These are phyloP conservation scores for Setaria viridis DNA, from an alignment of 202 grass and related monocot genomes.

Conservation along the genomic window DNA sequence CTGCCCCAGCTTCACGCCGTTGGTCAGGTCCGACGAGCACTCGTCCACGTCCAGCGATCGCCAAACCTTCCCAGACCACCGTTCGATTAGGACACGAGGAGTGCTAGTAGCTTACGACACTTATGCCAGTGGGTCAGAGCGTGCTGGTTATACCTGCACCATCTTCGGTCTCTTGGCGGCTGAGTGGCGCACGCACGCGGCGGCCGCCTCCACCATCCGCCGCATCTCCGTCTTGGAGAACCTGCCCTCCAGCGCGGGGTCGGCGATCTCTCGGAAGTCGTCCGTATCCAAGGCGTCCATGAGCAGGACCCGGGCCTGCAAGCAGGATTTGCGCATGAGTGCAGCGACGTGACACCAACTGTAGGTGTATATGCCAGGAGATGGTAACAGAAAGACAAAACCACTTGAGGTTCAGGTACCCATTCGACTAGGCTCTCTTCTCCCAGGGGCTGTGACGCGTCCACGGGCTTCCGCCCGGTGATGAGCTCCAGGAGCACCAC, in stretches of 20 bases:
- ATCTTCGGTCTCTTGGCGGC: slow-evolving; percentile 69
- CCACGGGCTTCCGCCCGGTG: slow-evolving; percentile 82
- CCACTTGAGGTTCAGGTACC: slow-evolving; percentile 36
- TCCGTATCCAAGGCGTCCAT: slow-evolving; percentile 60
- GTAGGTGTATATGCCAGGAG: too few species aligned
- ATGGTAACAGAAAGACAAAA: too few species aligned
- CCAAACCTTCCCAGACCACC: slow-evolving; percentile 54
- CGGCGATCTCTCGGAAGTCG: slow-evolving; percentile 60
- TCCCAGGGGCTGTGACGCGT: slow-evolving; percentile 59
- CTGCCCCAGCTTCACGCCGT: slow-evolving; percentile 82
- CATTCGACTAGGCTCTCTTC: slow-evolving; percentile 89
- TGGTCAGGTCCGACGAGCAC: slow-evolving; percentile 68
- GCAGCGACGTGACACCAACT: too few species aligned
- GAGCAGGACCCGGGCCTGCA: slow-evolving; percentile 69
- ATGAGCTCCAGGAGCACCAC: slow-evolving; percentile 94
- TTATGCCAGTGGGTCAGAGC: too few species aligned
- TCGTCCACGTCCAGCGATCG: slow-evolving; percentile 70
- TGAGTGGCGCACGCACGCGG: slow-evolving; percentile 76
- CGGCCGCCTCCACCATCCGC: slow-evolving; percentile 75
- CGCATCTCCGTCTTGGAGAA: slow-evolving; percentile 68
- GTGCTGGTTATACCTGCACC: slow-evolving; percentile 51
- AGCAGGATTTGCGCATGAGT: not conserved
- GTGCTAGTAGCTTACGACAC: too few species aligned
- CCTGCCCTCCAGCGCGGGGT: slow-evolving; percentile 57
- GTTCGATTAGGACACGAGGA: too few species aligned